A percentile compares a stretch with the other conserved stretches of the same genome.
Evolutionary conservation across 1,139 yeast species (phyloP).

Genomic region (Zygoascus meyerae): DNA sequence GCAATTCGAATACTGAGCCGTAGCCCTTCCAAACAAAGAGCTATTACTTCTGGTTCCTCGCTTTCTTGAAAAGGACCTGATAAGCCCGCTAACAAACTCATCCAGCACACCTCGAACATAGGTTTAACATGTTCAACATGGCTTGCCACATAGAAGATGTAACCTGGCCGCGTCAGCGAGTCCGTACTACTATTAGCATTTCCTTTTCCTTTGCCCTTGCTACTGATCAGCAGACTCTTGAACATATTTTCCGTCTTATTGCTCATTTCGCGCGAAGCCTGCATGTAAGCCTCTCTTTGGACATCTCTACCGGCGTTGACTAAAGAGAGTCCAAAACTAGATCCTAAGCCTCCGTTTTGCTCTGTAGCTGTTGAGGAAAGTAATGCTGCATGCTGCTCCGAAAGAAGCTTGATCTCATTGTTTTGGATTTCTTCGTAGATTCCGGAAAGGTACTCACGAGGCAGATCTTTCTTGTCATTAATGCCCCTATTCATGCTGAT

Average conservation of each 20-base stretch:
- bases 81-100: slow-evolving; percentile 90
- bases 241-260: slow-evolving; percentile 83
- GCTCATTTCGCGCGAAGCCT: slow-evolving; percentile 89
- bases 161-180: slow-evolving; percentile 11
- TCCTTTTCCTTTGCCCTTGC: slow-evolving; percentile 26
- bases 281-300: slow-evolving; percentile 80
- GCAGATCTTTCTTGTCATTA: slow-evolving; percentile 83
- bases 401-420: slow-evolving; percentile 82
- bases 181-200: slow-evolving; percentile 25
- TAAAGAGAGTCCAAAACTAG: slow-evolving; percentile 55
- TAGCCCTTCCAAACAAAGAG: slow-evolving; percentile 75
- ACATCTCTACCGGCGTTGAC: slow-evolving; percentile 60
- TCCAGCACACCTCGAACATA: slow-evolving; percentile 92
- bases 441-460: slow-evolving; percentile 60
- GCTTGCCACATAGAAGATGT: slow-evolving; percentile 53
- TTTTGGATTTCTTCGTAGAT: slow-evolving; percentile 71
- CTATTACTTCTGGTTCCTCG: slow-evolving; percentile 71
- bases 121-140: slow-evolving; percentile 89
- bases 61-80: slow-evolving; percentile 90
- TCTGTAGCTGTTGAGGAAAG: slow-evolving; percentile 54
- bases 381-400: slow-evolving; percentile 92
- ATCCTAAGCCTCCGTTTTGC: slow-evolving; percentile 35
- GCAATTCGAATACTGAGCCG: slow-evolving; percentile 77
- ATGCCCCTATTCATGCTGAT: slow-evolving; percentile 85
- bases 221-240: slow-evolving; percentile 54